Evolutionary conservation across 2,329 filamentous ascomycete genomes (phyloP), one percentile per base, ranked within the genome.

Genomic region (Paecilomyces niveus): DNA sequence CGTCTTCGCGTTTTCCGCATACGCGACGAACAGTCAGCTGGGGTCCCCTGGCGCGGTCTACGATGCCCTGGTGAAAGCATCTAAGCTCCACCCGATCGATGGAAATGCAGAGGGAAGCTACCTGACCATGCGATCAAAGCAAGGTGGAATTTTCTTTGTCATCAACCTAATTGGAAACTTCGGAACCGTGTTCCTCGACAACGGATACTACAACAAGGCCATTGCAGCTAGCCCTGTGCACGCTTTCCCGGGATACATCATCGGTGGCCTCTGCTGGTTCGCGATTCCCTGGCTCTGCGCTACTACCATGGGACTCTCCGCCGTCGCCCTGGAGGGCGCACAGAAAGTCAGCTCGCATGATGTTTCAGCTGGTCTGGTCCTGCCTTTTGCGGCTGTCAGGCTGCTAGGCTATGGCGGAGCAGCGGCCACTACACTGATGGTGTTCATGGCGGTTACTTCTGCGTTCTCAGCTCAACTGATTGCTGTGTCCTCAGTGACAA

Each of bases 81-180:
- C 89, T 0, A 73, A 81, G 3, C 72, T 76, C 4, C 89, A 94
- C 64, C 92, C 92, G 0, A 88, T 96, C 1, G 82, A 83, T 0
- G 91, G 92, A 8, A 96, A 96, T 71, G 82, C 86, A 0, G 83
- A 85, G 7, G 92, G 92, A 13, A 91, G 87, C 67, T 96, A 96
- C 65, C 77, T 96, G 15, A 96, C 92, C 0, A 95, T 96, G 91
- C 80, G 83, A 58, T 91, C 88, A 1, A 84, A 83, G 59, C 87
- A 93, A 66, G 92, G 92, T 4, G 89, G 85, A 49, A 89, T 94
- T 58, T 96, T 96, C 80, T 96, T 96, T 73, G 86, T 95, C 39
- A 95, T 95, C 76, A 95, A 95, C 74, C 87, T 90, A 54, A 88
- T 92, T 35, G 90, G 90, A 49, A 92, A 92, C 74, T 94, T 93